Evolutionary conservation across 129 eudicot species (phyloP).

Genomic region (Kitagawia praeruptora): DNA sequence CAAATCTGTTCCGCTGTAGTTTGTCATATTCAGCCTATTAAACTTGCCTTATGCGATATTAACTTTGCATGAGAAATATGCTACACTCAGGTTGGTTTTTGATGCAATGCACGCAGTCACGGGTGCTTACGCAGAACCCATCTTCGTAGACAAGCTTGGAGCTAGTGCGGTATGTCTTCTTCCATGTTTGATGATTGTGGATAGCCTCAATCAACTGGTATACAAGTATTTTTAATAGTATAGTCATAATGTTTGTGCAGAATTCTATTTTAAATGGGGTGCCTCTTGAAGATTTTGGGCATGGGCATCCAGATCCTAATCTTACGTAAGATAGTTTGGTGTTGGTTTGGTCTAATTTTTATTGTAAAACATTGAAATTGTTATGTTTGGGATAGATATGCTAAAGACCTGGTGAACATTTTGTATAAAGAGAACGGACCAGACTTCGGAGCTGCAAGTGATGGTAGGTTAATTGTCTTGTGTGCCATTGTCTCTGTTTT

Average conservation of each 20-base stretch:
- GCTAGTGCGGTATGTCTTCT: slow-evolving; percentile 56
- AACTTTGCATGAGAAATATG: not conserved
- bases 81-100: slow-evolving; percentile 68
- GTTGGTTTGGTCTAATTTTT: not conserved
- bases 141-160: slow-evolving; percentile 95
- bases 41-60: not conserved
- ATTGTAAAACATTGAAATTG: slow-evolving; percentile 7
- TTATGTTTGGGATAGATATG: slow-evolving; percentile 54
- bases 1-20: not conserved
- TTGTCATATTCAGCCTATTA: not conserved
- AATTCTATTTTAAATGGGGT: slow-evolving; percentile 87
- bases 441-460: slow-evolving; percentile 99
- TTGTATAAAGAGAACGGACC: slow-evolving; percentile 86
- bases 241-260: slow-evolving; percentile 30
- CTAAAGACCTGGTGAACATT: slow-evolving; percentile 84
- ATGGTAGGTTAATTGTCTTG: slow-evolving; percentile 37
- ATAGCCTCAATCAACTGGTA: not conserved
- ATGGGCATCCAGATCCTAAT: slow-evolving; percentile 99
- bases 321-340: slow-evolving; percentile 62
- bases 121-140: slow-evolving; percentile 98
- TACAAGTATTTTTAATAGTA: slow-evolving; percentile 3
- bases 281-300: slow-evolving; percentile 98
- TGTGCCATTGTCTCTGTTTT: not conserved
- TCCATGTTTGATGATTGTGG: not conserved
- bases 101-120: slow-evolving; percentile 99